A percentile compares a stretch with the other conserved stretches of the same genome.
Conservation (phyloP, 306 rosid genomes). For the Corylus avellana region DNA sequence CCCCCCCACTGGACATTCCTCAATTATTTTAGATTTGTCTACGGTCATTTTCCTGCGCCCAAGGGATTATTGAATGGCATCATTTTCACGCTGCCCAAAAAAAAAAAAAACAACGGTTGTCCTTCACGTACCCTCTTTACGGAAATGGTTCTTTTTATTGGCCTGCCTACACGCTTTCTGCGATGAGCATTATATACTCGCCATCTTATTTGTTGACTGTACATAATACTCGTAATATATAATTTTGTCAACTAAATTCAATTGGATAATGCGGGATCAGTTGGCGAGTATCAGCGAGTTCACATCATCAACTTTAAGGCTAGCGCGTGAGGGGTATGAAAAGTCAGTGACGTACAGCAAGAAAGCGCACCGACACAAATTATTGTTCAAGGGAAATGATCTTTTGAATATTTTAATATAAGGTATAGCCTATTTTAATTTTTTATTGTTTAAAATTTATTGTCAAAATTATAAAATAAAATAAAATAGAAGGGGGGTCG, state of each 20-base stretch:
- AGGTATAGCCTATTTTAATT: too few species aligned
- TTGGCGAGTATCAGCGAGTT: not conserved
- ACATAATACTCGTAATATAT: not conserved
- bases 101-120: not conserved
- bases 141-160: not conserved
- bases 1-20: not conserved
- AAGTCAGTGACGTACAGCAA: not conserved
- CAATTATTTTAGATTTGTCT: not conserved
- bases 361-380: not conserved
- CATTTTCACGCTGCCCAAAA: too few species aligned
- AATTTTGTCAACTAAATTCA: not conserved
- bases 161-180: not conserved
- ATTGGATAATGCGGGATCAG: not conserved
- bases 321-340: not conserved
- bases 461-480: too few species aligned
- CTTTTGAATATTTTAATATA: too few species aligned
- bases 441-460: too few species aligned
- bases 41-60: too few species aligned
- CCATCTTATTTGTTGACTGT: not conserved
- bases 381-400: too few species aligned
- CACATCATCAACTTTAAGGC: not conserved
- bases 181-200: not conserved
- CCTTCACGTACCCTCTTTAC: not conserved
- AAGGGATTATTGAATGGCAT: too few species aligned
- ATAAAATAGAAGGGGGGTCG: too few species aligned